Base-by-base conservation (phyloP, 345 rosid genomes). In the Anastatica hierochuntica region DNA sequence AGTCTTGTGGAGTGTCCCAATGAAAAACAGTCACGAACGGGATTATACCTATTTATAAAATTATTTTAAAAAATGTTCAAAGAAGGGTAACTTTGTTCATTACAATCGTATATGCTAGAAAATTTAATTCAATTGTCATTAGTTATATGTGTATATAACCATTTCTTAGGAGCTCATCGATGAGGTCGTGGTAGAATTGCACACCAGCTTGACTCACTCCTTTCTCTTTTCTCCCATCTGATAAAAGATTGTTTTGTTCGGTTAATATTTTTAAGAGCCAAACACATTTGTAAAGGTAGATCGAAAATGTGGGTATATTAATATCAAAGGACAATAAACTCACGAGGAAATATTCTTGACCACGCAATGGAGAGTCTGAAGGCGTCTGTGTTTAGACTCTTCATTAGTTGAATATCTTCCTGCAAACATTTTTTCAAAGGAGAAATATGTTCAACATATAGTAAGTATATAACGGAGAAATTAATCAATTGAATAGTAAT, bases 301-400 rank as follows among this genome's bases (percentile, higher is more conserved):
- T 21, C 5, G 2, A 21, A 21, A 5, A 21, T 2, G 5, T 21
- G 2, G 24, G 24, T 21, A n/a, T n/a, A n/a, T n/a, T n/a, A n/a
- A n/a, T n/a, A n/a, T n/a, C n/a, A n/a, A n/a, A n/a, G n/a, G n/a
- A n/a, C n/a, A n/a, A n/a, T 21, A 31, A 1, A 31, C 62, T 47
- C 64, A 74, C 81, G 54, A 0, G 81, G 81, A 13, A 76, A 52
- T 20, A 79, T 59, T 68, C 79, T 39, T 0, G 77, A 38, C 81
- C 84, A 73, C 0, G 81, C 48, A 16, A 79, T 76, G 4, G 81
- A 79, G 16, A 79, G 59, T 60, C 77, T 68, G 29, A 67, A 76
- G 19, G 72, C 81, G 59, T 79, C 79, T 26, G 55, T 54, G 15
- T 71, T 58, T 40, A 76, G 49, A 27, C 70, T 62, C 49, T 78